phyloP scores from a whole-genome alignment of 257 asterid genomes.

The Solanum gandarillasii region DNA sequence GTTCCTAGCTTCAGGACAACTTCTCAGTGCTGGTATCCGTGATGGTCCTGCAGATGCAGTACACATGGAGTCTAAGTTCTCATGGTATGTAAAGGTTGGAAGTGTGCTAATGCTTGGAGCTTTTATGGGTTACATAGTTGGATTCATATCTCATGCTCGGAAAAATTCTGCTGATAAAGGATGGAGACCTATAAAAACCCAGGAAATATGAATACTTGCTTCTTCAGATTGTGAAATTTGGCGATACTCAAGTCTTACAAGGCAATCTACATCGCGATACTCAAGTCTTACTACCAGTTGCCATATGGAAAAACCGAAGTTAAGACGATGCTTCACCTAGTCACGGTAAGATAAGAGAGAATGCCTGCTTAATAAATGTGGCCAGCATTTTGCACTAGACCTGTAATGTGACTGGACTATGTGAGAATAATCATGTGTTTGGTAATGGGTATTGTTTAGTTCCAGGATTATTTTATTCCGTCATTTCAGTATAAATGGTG shows the following conservation, averaged over 20 bases:
- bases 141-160: constrained; percentile 37
- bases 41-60: not conserved
- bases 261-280: not conserved
- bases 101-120: constrained; percentile 61
- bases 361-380: not conserved
- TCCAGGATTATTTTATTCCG: too few relatives aligned
- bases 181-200: constrained; percentile 68
- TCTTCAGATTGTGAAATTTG: not conserved
- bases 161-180: constrained; percentile 18
- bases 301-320: not conserved
- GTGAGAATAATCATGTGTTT: not conserved
- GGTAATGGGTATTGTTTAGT: not conserved
- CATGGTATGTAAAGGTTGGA: constrained; percentile 47
- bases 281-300: not conserved
- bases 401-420: not conserved
- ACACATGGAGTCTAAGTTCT: constrained; percentile 9
- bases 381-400: not conserved
- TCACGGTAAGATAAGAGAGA: not conserved
- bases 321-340: not conserved
- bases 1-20: constrained; percentile 70
- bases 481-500: not conserved
- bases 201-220: constrained; percentile 16
- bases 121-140: constrained; percentile 56
- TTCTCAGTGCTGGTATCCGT: constrained; percentile 25
- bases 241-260: not conserved